phyloP scores from a whole-genome alignment of 2,329 filamentous ascomycete genomes.

The Talaromyces sp. region DNA sequence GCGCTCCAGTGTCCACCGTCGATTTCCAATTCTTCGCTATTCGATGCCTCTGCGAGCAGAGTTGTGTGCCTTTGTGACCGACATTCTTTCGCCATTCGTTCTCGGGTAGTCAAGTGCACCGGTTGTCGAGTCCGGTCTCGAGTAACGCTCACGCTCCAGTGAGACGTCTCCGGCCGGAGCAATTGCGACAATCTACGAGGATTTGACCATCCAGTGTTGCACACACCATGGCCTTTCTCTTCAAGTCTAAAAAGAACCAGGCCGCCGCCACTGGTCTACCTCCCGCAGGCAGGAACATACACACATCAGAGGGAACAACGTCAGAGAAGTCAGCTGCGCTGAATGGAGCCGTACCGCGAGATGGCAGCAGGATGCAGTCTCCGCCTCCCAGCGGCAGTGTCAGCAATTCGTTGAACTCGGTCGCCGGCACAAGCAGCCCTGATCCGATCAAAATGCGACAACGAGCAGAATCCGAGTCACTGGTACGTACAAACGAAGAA shows the following conservation, averaged over 20 bases:
- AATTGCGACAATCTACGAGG: background rate
- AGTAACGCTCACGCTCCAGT: background rate
- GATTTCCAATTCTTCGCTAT: background rate
- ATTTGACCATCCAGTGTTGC: background rate
- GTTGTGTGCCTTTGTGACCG: background rate
- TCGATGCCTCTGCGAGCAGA: conserved; percentile 1
- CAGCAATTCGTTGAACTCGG: conserved; percentile 61
- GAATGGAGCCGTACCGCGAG: conserved; percentile 42
- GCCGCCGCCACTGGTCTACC: conserved; percentile 45
- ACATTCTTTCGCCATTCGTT: background rate
- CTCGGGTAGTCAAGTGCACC: background rate
- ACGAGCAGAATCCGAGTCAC: conserved; percentile 50
- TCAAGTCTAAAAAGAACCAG: conserved; percentile 75
- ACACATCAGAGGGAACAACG: conserved; percentile 50
- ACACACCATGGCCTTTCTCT: conserved; percentile 66
- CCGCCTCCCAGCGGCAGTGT: conserved; percentile 71
- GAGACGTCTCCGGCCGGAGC: background rate
- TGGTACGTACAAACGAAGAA: conserved; percentile 38
- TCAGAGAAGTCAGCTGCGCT: conserved; percentile 37
- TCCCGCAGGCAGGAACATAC: conserved; percentile 51
- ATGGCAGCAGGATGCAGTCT: conserved; percentile 43
- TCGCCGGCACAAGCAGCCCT: conserved; percentile 60
- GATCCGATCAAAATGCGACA: conserved; percentile 58
- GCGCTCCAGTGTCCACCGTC: background rate
- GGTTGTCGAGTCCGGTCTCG: background rate